phyloP scores from a whole-genome alignment of 1,139 yeast genomes.

The Saccharomyces hybrid region DNA sequence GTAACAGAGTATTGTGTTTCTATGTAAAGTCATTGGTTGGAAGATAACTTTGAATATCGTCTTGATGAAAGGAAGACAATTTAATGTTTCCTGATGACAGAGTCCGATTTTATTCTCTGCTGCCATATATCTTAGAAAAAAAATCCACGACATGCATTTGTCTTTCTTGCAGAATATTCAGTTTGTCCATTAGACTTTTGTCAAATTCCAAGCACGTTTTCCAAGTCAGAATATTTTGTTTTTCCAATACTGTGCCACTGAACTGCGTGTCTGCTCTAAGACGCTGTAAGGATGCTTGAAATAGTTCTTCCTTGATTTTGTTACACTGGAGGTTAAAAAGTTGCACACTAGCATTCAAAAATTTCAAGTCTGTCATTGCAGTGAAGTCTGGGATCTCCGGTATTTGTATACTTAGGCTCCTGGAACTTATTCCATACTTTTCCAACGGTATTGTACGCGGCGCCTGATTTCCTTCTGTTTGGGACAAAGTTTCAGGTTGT shows the following conservation, averaged over 20 bases:
- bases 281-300: constrained; percentile 14
- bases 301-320: constrained; percentile 13
- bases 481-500: constrained; percentile 8
- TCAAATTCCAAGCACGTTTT: constrained; percentile 20
- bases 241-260: constrained; percentile 15
- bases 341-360: constrained; percentile 15
- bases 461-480: constrained; percentile 24
- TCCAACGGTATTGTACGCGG: constrained; percentile 19
- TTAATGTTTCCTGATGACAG: background rate
- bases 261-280: constrained; percentile 16
- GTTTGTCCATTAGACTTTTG: constrained; percentile 15
- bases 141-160: constrained; percentile 23
- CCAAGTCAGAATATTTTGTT: constrained; percentile 19
- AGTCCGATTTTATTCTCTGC: background rate
- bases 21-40: background rate
- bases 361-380: constrained; percentile 12
- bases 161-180: constrained; percentile 21
- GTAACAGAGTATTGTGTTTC: background rate
- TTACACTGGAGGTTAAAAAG: constrained; percentile 15
- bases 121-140: constrained; percentile 14
- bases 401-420: constrained; percentile 8
- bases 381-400: constrained; percentile 19
- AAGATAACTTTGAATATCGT: background rate
- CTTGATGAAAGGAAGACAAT: background rate
- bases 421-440: constrained; percentile 14